Conservation (phyloP, 495 filamentous ascomycete species). For the Penicillium diatomitis region DNA sequence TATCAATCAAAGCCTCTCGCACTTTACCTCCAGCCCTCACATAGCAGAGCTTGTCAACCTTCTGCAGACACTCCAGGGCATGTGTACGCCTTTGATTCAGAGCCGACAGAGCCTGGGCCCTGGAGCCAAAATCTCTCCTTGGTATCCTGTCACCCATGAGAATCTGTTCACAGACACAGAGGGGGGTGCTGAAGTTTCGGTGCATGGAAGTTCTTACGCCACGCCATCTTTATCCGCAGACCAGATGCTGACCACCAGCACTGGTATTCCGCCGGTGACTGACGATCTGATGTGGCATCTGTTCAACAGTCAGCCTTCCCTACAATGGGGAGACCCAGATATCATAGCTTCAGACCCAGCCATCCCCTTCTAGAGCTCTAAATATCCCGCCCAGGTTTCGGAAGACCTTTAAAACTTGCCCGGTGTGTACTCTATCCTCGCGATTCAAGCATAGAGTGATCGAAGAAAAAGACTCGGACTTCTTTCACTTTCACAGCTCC, state of each 20-base stretch:
- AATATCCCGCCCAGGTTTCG: no score
- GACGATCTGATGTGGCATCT: constrained; percentile 24
- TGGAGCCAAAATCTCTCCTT: constrained; percentile 2
- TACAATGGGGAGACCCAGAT: constrained; percentile 15
- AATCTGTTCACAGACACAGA: neutral
- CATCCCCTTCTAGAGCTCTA: neutral
- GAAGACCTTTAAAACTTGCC: no score
- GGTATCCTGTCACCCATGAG: constrained; percentile 5
- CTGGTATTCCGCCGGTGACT: constrained; percentile 3
- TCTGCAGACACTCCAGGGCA: constrained; percentile 10
- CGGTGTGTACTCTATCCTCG: no score
- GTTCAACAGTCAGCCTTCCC: constrained; percentile 21
- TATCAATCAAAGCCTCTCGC: constrained; percentile 14
- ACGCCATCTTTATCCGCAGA: constrained; percentile 1
- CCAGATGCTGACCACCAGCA: neutral
- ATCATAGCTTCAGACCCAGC: neutral
- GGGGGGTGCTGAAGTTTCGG: neutral
- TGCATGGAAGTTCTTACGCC: neutral
- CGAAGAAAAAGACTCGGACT: no score
- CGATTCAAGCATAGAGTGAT: no score
- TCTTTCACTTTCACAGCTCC: no score
- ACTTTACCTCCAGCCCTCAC: constrained; percentile 15
- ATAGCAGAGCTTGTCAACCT: constrained; percentile 15
- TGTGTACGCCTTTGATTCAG: constrained; percentile 19
- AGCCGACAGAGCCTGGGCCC: constrained; percentile 6